Base-by-base conservation (phyloP, 768 basidiomycete species). In the Mrakia frigida region DNA sequence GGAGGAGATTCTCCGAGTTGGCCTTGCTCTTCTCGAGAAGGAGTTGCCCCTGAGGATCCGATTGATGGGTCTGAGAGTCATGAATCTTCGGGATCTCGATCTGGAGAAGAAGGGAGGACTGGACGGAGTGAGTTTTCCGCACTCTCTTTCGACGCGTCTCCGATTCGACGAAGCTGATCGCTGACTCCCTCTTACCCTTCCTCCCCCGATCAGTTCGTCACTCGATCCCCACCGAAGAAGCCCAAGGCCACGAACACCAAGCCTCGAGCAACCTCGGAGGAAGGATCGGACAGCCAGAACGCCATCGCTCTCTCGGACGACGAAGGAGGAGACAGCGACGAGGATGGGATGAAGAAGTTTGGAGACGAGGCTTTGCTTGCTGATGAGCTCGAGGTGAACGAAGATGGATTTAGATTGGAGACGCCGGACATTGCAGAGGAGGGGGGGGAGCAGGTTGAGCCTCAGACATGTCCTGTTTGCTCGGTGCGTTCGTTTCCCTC, bases 51-150 rank as follows among this genome's bases (percentile, higher is more conserved):
- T 95, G 39, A 88, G 87, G 41, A 84, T 98, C 33, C 87, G 96
- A 43, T 85, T 99, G 31, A 90, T 99, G 79, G 96, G 96, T 7
- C 84, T 99, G 37, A 86, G 95, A 63, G 87, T 96, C 14, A 94
- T 92, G 5, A 95, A 92, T 78, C 84, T 99, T 79, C 92, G 92
- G 81, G 96, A 99, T 83, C 83, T 95, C 41, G 87, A 83, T 28
- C n/a, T 95, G 41, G 87, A 83, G 21, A 84, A 82, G 1, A 82
- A 85, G 31, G 80, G 80, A 25, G 91, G 92, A 0, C 93, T 97
- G 78, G 90, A 91, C 82, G 87, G 89, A 74, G 94, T 93, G 81
- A 33, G 79, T 72, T 31, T 14, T 18, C n/a, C 65, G 37, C 21
- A 9, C 9, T 52, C 16, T 59, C 28, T 4, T 43, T 73, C 6